Conservation (phyloP, 1,284 basidiomycete genomes). For the Peniophora sp. region DNA sequence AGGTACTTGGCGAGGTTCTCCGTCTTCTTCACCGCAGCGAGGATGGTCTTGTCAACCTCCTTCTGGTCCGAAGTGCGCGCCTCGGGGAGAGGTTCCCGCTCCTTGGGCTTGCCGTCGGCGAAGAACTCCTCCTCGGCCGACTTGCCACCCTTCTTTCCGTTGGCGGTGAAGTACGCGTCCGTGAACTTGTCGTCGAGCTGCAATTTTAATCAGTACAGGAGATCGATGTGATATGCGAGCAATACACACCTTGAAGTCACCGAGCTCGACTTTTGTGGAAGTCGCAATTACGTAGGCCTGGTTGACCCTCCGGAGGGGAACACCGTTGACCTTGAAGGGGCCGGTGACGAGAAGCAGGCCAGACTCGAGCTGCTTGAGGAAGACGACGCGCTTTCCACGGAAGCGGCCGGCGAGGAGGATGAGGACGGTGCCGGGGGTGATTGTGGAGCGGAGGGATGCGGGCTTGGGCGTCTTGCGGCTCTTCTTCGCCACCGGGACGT, state of each 20-base stretch:
- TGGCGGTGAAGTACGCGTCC: slow-evolving; percentile 94
- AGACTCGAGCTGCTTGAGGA: slow-evolving; percentile 93
- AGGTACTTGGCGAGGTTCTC: slow-evolving; percentile 93
- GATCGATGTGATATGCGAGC: background rate
- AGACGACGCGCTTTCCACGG: slow-evolving; percentile 97
- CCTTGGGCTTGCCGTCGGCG: slow-evolving; percentile 87
- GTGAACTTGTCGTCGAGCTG: slow-evolving; percentile 86
- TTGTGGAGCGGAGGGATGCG: slow-evolving; percentile 76
- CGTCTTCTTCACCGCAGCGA: slow-evolving; percentile 89
- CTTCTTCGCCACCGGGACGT: slow-evolving; percentile 86
- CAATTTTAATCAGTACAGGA: background rate
- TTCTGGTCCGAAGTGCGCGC: slow-evolving; percentile 93
- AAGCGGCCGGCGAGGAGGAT: slow-evolving; percentile 98
- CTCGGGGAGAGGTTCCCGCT: slow-evolving; percentile 87
- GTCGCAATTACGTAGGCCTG: slow-evolving; percentile 99
- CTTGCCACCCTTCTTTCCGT: slow-evolving; percentile 55
- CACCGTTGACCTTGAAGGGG: slow-evolving; percentile 98
- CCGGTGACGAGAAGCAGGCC: slow-evolving; percentile 95
- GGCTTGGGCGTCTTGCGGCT: slow-evolving; percentile 82
- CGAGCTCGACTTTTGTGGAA: slow-evolving; percentile 90
- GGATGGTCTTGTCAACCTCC: slow-evolving; percentile 78
- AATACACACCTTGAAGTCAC: slow-evolving; percentile 60
- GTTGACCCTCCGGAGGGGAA: slow-evolving; percentile 96
- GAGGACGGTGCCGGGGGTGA: slow-evolving; percentile 92
- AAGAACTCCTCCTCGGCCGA: slow-evolving; percentile 97